Evolutionary conservation across 1,139 yeast species (phyloP).

Genomic region (Yamadazyma triangularis): DNA sequence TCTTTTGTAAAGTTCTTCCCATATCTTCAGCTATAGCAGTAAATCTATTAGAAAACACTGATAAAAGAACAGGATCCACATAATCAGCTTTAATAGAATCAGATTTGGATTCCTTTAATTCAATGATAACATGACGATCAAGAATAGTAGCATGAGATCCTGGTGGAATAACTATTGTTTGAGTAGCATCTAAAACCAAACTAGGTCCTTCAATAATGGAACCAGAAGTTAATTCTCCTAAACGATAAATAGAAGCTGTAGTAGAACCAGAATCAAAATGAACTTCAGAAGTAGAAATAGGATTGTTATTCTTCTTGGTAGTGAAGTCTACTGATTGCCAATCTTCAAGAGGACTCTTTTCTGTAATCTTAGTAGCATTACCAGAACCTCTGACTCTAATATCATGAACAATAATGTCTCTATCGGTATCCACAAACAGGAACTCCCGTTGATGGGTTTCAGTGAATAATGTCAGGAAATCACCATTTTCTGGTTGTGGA

Average conservation of each 20-base stretch:
- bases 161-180: conserved; percentile 80
- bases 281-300: conserved; percentile 2
- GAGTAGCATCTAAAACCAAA: conserved; percentile 79
- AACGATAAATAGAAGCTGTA: conserved; percentile 28
- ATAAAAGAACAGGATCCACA: conserved; percentile 65
- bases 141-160: conserved; percentile 59
- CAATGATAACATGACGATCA: conserved; percentile 44
- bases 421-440: conserved; percentile 56
- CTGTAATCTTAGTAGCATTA: conserved; percentile 7
- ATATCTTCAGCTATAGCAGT: conserved; percentile 87
- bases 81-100: conserved; percentile 19
- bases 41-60: conserved; percentile 77
- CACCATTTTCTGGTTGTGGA: conserved; percentile 15
- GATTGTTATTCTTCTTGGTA: not conserved
- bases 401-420: conserved; percentile 28
- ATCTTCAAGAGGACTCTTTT: conserved; percentile 9
- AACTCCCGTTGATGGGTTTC: conserved; percentile 59
- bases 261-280: conserved; percentile 8
- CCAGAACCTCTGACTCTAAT: conserved; percentile 13
- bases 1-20: conserved; percentile 77
- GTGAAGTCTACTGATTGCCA: not conserved
- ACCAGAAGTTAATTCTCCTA: conserved; percentile 53
- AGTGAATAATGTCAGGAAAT: conserved; percentile 34
- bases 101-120: conserved; percentile 23
- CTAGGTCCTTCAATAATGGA: conserved; percentile 67